phyloP scores from a whole-genome alignment of 352 stramenopile species.

The Pythium angustatum region DNA sequence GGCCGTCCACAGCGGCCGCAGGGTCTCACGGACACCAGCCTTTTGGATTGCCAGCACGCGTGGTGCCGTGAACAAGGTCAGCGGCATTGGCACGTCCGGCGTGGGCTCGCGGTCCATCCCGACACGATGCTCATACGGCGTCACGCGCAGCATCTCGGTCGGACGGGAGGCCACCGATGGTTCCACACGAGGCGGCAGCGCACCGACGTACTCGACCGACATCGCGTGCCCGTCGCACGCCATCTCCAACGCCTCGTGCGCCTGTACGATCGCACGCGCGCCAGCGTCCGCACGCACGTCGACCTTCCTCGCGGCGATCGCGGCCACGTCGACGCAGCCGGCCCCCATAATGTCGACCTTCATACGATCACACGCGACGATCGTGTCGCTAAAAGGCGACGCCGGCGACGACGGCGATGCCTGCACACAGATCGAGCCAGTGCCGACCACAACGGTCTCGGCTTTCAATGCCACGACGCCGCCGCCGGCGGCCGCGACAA shows the following conservation, averaged over 20 bases:
- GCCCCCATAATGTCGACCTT: not conserved
- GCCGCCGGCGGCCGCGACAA: not conserved
- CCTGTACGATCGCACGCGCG: not conserved
- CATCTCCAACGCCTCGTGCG: not conserved
- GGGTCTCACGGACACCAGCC: slow-evolving; percentile 2
- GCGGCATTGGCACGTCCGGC: not conserved
- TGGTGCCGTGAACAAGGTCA: not conserved
- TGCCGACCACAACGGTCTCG: not conserved
- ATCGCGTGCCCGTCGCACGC: not conserved
- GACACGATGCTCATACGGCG: not conserved
- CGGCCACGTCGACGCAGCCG: slow-evolving; percentile 5
- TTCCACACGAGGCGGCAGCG: not conserved
- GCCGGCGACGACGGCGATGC: not conserved
- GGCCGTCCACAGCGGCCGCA: slow-evolving; percentile 1
- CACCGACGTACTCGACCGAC: not conserved
- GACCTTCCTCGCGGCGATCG: not conserved
- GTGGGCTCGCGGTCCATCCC: slow-evolving; percentile 3
- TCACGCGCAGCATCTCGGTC: not conserved
- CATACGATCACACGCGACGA: not conserved
- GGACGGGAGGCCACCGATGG: not conserved
- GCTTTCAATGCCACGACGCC: not conserved
- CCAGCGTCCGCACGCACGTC: not conserved
- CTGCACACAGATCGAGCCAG: not conserved
- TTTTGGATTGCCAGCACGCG: not conserved
- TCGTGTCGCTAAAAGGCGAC: not conserved